Evolutionary conservation across 768 basidiomycete species (phyloP), one percentile per base, ranked within the genome.

Genomic region (Paxillus ammoniavirescens): DNA sequence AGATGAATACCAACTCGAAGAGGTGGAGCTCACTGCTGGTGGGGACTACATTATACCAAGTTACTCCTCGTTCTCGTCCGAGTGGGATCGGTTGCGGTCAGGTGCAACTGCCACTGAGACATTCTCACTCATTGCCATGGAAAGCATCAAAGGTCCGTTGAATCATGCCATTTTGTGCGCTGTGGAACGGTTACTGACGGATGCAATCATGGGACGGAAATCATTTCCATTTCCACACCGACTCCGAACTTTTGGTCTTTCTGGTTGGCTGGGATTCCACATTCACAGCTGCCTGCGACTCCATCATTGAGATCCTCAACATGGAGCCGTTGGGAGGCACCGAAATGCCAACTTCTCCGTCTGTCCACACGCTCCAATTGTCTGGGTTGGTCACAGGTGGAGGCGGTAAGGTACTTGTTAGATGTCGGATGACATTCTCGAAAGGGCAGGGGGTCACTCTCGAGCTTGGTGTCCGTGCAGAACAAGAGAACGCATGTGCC

Each of bases 1-100:
- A 66, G 97, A 98, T 74, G 96, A 98, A 72, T 99, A 99, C 72
- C 91, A 93, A 70, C 76, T 98, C 41, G 97, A 99, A 70, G 97
- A 98, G 56, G 83, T 97, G 52, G 97, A 98, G 68, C 77, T 99
- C 49, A 86, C 88, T 54, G 95, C 92, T 10, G 90, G 88, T 30
- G 87, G 88, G 2, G 96, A 98, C 75, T 99, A 96, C 70, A 91
- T 99, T 65, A 76, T 95, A 38, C 96, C 97, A n/a, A 94, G 82
- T 61, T 98, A 98, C 64, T 85, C 84, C 10, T 90, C 91, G 21
- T 98, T 98, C 73, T 81, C 84, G 51, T 81, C 89, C 47, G 97
- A 99, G 75, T 99, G 97, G 97, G 97, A 98, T 64, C 83, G 93
- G 57, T 67, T 99, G 68, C 83, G 84, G 53, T 78, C 81, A 9